Evolutionary conservation across 108 stramenopile genomes (phyloP).

Genomic region (Fistulifera solaris): DNA sequence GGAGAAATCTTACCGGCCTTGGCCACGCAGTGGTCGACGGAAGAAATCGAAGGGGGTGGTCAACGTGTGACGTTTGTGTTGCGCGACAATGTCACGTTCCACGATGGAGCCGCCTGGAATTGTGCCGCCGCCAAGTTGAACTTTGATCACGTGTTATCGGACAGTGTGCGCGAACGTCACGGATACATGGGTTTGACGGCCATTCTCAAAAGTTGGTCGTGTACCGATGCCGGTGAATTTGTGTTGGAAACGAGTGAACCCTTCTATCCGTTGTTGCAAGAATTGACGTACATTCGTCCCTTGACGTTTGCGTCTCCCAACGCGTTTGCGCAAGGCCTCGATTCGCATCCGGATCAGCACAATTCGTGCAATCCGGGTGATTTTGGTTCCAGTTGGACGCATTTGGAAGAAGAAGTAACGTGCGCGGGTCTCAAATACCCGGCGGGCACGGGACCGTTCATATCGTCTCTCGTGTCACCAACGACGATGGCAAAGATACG

Average conservation of each 20-base stretch:
- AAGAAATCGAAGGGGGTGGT: constrained; percentile 12
- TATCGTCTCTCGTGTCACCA: no score
- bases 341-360: constrained; percentile 28
- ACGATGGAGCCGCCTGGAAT: constrained; percentile 50
- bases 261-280: constrained; percentile 54
- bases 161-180: constrained; percentile 36
- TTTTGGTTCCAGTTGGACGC: constrained; percentile 26
- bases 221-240: constrained; percentile 27
- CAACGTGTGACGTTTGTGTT: constrained; percentile 40
- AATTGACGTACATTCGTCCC: constrained; percentile 63
- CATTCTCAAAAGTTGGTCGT: constrained; percentile 29
- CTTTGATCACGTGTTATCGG: constrained; percentile 61
- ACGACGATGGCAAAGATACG: constrained; percentile 14
- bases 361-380: constrained; percentile 52
- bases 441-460: constrained; percentile 52
- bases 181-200: constrained; percentile 31
- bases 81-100: constrained; percentile 48
- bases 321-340: constrained; percentile 34
- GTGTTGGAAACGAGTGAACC: constrained; percentile 29
- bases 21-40: constrained; percentile 32
- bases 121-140: constrained; percentile 56
- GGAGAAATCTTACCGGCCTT: constrained; percentile 42
- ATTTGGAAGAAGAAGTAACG: constrained; percentile 24
- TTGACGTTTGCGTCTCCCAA: constrained; percentile 38
- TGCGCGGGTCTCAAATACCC: constrained; percentile 40